phyloP scores from a whole-genome alignment of 805 yeast genomes.

The Wickerhamiella siamensis region DNA sequence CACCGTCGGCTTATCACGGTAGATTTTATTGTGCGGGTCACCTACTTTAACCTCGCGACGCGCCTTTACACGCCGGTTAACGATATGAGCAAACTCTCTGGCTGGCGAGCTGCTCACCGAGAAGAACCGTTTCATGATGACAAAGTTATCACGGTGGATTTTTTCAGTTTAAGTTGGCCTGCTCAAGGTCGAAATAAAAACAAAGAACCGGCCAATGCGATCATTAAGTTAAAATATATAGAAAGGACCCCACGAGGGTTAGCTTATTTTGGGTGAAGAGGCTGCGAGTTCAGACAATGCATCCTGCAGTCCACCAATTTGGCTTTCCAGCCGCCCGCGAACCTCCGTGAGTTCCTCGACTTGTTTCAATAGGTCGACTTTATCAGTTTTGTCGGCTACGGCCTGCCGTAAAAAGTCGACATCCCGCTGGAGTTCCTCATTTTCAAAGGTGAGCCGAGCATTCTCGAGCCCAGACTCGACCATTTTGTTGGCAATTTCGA shows the following conservation, averaged over 20 bases:
- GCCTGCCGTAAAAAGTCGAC: slow-evolving; percentile 26
- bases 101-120: slow-evolving; percentile 1
- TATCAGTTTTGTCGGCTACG: slow-evolving; percentile 13
- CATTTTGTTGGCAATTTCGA: slow-evolving; percentile 75
- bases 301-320: slow-evolving; percentile 17
- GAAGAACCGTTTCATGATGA: slow-evolving; percentile 3
- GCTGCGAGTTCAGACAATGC: slow-evolving; percentile 10
- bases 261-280: not conserved
- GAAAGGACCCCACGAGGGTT: not conserved
- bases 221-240: too few relatives aligned
- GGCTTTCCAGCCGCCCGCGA: slow-evolving; percentile 14
- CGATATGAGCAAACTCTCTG: slow-evolving; percentile 20
- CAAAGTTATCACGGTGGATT: too few relatives aligned
- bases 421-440: slow-evolving; percentile 42
- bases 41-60: slow-evolving; percentile 33
- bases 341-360: slow-evolving; percentile 7
- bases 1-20: slow-evolving; percentile 29
- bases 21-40: slow-evolving; percentile 30
- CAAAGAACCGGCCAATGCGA: slow-evolving; percentile 10
- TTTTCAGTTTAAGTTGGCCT: too few relatives aligned
- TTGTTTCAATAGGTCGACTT: not conserved
- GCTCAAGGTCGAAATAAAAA: not conserved
- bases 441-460: slow-evolving; percentile 66
- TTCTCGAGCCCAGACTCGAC: slow-evolving; percentile 61
- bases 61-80: slow-evolving; percentile 17